These are phyloP conservation scores for Venturia carpophila DNA, from an alignment of 2,329 filamentous ascomycete genomes.

Conservation along the genomic window DNA sequence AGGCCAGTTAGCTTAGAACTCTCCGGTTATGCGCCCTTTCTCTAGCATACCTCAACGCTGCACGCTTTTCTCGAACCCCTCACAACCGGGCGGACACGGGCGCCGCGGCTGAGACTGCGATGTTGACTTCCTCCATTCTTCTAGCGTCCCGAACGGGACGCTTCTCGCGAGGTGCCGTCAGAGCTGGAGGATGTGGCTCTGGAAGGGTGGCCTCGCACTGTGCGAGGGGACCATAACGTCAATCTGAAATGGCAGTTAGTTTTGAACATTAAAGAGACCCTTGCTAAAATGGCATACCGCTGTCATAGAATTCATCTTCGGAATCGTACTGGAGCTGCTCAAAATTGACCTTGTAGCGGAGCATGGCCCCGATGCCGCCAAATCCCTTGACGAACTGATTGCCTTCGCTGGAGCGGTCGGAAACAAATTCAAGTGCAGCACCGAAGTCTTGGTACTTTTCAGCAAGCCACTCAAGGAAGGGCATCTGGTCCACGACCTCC, in stretches of 20 bases:
- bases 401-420: conserved; percentile 92
- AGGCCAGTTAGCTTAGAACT: not conserved
- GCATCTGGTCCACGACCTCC: conserved; percentile 79
- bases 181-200: conserved; percentile 45
- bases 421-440: conserved; percentile 92
- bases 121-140: conserved; percentile 1
- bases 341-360: conserved; percentile 99
- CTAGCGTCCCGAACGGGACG: conserved; percentile 21
- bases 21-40: not conserved
- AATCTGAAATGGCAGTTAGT: conserved; percentile 49
- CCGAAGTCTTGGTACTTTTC: conserved; percentile 98
- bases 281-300: conserved; percentile 33
- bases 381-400: conserved; percentile 99
- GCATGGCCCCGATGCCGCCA: conserved; percentile 92
- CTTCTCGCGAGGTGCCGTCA: conserved; percentile 46
- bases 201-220: conserved; percentile 75
- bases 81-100: conserved; percentile 17
- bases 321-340: conserved; percentile 93
- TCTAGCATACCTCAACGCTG: not conserved
- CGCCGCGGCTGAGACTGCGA: conserved; percentile 31
- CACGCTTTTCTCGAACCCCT: conserved; percentile 4
- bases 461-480: conserved; percentile 99
- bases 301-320: conserved; percentile 72
- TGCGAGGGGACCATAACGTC: conserved; percentile 83
- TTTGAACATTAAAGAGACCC: not conserved